Percentiles rank a stretch among this genome's conserved stretches.
Conservation (phyloP, 306 rosid genomes). For the Myrica gale region DNA sequence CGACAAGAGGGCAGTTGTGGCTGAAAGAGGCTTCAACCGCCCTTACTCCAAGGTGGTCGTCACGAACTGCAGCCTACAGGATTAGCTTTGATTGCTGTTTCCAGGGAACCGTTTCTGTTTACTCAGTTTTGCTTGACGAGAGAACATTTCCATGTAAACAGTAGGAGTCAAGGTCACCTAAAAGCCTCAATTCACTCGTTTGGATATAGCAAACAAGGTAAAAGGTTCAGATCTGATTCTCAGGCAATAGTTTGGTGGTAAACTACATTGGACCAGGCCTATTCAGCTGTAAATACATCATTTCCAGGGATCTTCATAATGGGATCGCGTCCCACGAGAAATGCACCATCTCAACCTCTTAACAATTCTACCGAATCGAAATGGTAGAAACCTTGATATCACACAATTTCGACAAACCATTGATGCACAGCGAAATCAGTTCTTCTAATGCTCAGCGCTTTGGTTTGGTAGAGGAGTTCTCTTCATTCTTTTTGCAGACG, state of each 20-base stretch:
- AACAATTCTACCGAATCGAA: background rate
- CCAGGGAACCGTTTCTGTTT: slow-evolving; percentile 9
- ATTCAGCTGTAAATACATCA: slow-evolving; percentile 29
- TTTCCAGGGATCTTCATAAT: slow-evolving; percentile 20
- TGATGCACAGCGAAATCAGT: slow-evolving; percentile 2
- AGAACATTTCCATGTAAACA: slow-evolving; percentile 22
- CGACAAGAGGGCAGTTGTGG: slow-evolving; percentile 80
- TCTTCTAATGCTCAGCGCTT: slow-evolving; percentile 26
- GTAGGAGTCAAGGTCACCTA: slow-evolving; percentile 8
- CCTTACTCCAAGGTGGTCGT: slow-evolving; percentile 66
- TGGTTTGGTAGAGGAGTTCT: slow-evolving; percentile 32
- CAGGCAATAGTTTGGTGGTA: background rate
- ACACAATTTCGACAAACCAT: background rate
- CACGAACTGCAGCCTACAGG: slow-evolving; percentile 62
- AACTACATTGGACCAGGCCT: background rate
- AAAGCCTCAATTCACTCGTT: background rate
- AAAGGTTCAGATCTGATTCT: slow-evolving; percentile 16
- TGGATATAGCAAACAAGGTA: slow-evolving; percentile 14
- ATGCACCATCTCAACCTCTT: background rate
- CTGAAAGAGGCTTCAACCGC: slow-evolving; percentile 87
- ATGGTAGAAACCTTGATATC: background rate
- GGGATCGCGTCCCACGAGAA: slow-evolving; percentile 19
- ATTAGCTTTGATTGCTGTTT: slow-evolving; percentile 22
- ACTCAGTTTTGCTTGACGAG: slow-evolving; percentile 16
- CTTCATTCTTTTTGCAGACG: slow-evolving; percentile 62